Base-by-base conservation (phyloP, 768 basidiomycete species). In the Suillus alpinus region DNA sequence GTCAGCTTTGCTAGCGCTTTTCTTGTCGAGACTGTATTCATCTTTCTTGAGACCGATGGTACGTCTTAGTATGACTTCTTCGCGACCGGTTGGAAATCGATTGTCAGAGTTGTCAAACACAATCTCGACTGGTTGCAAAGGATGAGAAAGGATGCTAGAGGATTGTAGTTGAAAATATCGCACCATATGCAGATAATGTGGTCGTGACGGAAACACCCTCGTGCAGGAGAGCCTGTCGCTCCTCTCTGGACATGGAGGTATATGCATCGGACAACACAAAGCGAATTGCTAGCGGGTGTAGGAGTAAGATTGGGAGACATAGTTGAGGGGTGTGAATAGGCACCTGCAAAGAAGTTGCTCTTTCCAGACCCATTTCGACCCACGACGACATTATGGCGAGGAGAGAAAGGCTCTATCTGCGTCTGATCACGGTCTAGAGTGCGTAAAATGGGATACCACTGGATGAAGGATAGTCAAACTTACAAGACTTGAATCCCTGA, bases 21-120 rank as follows among this genome's bases (percentile, higher is more conserved):
- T 98, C 79, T 91, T 90, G 76, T 99, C 96, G 32, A 98, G 80
- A 64, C 91, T 92, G 77, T 98, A 99, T 77, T 98, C 97, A 70
- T 98, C 97, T 77, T 98, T 99, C 82, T 99, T 98, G 46, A 95
- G 73, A 55, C 97, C 97, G 59, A 99, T 98, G 2, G 97, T 98
- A 34, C 97, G 85, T 13, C 97, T 85, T 4, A 99, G 81, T 34
- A 92, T 85, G 47, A 97, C 85, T 63, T 95, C 93, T 1, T 92
- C 88, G 57, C 91, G 86, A 13, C 89, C 89, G 18, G 95, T 98
- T 0, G 95, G 95, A 72, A 99, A 98, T 2, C 97, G 86, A 63
- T 90, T 89, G 74, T 97, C 95, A 3, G 87, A 81, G 74, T 97
- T 98, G 78, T 98, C 96, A 71, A 98, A 98, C 1, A 97, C 83